phyloP scores from a whole-genome alignment of 768 basidiomycete species.

The Leccinum olivaceopallidum region DNA sequence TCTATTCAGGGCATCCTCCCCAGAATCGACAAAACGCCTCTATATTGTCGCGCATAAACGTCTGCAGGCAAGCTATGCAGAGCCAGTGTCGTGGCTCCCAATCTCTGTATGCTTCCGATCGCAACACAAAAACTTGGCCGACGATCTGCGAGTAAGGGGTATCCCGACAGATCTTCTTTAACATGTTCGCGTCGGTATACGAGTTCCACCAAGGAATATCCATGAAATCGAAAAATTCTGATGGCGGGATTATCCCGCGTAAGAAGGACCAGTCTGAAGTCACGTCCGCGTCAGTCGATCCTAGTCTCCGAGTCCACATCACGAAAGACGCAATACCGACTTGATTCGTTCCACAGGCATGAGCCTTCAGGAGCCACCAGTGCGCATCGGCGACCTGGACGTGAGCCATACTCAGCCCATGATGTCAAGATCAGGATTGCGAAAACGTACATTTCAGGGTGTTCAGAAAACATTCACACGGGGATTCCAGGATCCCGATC shows the following conservation, averaged over 20 bases:
- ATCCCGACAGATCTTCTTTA: slow-evolving; percentile 9
- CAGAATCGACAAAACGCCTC: slow-evolving; percentile 5
- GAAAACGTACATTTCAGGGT: slow-evolving; percentile 11
- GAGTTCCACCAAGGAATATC: slow-evolving; percentile 19
- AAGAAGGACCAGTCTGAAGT: slow-evolving; percentile 18
- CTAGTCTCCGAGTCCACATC: background rate
- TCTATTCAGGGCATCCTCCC: background rate
- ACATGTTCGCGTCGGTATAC: slow-evolving; percentile 2
- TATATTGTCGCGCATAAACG: slow-evolving; percentile 10
- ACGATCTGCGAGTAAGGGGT: slow-evolving; percentile 12
- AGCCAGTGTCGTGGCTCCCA: slow-evolving; percentile 16
- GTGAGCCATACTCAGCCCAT: background rate
- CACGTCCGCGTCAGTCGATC: background rate
- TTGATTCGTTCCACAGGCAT: slow-evolving; percentile 14
- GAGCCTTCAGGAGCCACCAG: background rate
- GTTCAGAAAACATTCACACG: background rate
- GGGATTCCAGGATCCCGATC: background rate
- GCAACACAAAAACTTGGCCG: slow-evolving; percentile 1
- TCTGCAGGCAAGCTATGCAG: slow-evolving; percentile 13
- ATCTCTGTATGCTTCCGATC: slow-evolving; percentile 5
- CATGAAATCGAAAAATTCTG: slow-evolving; percentile 12
- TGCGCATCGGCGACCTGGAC: slow-evolving; percentile 7
- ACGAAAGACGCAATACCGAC: slow-evolving; percentile 2
- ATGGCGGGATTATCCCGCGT: slow-evolving; percentile 15
- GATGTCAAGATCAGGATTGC: background rate